Conservation (phyloP, 2,329 filamentous ascomycete genomes). For the Passalora sequoiae region DNA sequence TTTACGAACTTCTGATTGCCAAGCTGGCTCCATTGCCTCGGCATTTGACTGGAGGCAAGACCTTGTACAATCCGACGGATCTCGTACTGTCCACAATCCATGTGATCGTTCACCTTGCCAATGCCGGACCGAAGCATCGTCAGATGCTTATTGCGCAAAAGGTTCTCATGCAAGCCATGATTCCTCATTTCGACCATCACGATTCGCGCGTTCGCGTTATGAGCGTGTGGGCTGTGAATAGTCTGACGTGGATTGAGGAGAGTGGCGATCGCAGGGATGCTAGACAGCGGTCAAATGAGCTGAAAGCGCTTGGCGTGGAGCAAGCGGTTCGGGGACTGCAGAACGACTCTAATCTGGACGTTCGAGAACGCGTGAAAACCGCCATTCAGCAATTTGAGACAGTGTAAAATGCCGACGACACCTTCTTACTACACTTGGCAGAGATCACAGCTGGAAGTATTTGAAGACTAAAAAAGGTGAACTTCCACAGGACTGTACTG, state of each 20-base stretch:
- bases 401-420: constrained; percentile 12
- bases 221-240: constrained; percentile 78
- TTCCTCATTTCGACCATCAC: constrained; percentile 67
- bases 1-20: constrained; percentile 74
- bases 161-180: constrained; percentile 66
- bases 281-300: constrained; percentile 59
- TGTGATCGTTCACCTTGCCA: constrained; percentile 83
- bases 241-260: constrained; percentile 79
- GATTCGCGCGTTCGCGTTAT: constrained; percentile 69
- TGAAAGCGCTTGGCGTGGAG: constrained; percentile 58
- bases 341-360: constrained; percentile 69
- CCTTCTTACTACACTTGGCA: no score
- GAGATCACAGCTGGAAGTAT: no score
- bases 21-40: constrained; percentile 57
- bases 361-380: constrained; percentile 76
- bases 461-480: no score
- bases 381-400: constrained; percentile 65
- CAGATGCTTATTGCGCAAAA: constrained; percentile 72
- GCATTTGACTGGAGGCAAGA: constrained; percentile 32
- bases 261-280: constrained; percentile 61
- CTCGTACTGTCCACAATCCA: constrained; percentile 74
- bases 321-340: constrained; percentile 28
- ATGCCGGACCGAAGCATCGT: constrained; percentile 71
- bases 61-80: constrained; percentile 45
- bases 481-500: no score